Base-by-base conservation (phyloP, 148 eudicot genomes). In the Hydrangea macrophylla region DNA sequence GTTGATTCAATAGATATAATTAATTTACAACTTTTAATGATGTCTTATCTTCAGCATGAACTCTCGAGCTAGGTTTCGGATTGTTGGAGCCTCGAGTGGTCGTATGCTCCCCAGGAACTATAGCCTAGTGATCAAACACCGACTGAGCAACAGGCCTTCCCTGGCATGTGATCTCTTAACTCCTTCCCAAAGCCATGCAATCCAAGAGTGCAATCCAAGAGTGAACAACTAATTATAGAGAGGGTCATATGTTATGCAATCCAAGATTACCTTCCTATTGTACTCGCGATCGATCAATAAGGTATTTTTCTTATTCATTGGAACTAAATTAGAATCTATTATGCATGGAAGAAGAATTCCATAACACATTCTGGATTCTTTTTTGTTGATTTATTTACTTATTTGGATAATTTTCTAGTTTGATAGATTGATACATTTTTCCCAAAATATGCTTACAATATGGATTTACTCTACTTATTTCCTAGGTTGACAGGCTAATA, bases 31-130 rank as follows among this genome's bases (percentile, higher is more conserved):
- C n/a, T n/a, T n/a, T n/a, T n/a, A n/a, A n/a, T n/a, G n/a, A n/a
- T n/a, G n/a, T n/a, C n/a, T n/a, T n/a, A n/a, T 95, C 76, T 95
- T 95, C 64, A 95, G 97, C 99, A 95, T 95, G 61, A 95, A 95
- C 72, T 95, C 99, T 24, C 99, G 91, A 56, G 99, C 97, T 50
- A 95, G 85, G 67, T 95, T 96, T 50, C 87, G 92, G 58, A 87
- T 79, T 4, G 99, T 96, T 26, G 99, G 97, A 44, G 99, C 97
- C 70, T 95, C 99, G 50, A 95, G 92, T 44, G 99, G 99, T 11
- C 96, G 85, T 25, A 95, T 91, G 82, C 86, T 95, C 99, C 20
- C 99, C 99, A 45, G 99, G 99, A 53, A 95, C 99, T 61, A 92
- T 91, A 57, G 92, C 97, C 97, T 97, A 95, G 56, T 95, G 97